Evolutionary conservation across 2,329 filamentous ascomycete species (phyloP).

Genomic region (Didymellaceae sp.): DNA sequence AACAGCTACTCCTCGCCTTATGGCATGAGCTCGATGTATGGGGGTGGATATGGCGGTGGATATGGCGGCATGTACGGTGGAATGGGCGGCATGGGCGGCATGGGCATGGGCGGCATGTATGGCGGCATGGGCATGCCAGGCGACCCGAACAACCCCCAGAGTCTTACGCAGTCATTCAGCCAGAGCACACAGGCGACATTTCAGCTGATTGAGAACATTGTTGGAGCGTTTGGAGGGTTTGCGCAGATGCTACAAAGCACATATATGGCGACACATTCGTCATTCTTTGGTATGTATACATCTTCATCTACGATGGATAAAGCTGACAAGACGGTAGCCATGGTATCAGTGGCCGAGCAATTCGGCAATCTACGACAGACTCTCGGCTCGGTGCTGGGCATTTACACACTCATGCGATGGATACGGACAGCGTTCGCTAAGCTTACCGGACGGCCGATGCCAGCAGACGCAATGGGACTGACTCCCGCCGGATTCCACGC

Average conservation of each 20-base stretch:
- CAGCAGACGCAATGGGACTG: constrained; percentile 83
- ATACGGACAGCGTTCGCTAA: constrained; percentile 90
- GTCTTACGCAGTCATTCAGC: constrained; percentile 91
- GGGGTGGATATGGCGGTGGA: constrained; percentile 35
- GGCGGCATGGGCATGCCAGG: constrained; percentile 48
- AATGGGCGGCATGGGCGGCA: constrained; percentile 26
- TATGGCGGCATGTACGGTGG: constrained; percentile 54
- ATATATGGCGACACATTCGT: constrained; percentile 99
- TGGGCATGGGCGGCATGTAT: constrained; percentile 45
- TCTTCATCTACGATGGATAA: background rate
- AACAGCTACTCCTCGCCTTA: constrained; percentile 57
- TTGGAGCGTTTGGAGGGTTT: constrained; percentile 95
- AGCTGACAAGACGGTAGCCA: constrained; percentile 61
- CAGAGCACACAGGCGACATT: constrained; percentile 97
- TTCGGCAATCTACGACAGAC: constrained; percentile 93
- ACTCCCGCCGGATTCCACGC: constrained; percentile 90
- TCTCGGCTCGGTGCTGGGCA: constrained; percentile 89
- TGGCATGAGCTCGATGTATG: constrained; percentile 23
- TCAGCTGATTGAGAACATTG: constrained; percentile 96
- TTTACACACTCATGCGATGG: constrained; percentile 96
- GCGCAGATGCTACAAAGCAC: constrained; percentile 99
- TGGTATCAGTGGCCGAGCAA: constrained; percentile 98
- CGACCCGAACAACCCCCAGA: constrained; percentile 86
- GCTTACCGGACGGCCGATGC: constrained; percentile 86
- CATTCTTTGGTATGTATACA: constrained; percentile 82